Base-by-base conservation (phyloP, 2,329 filamentous ascomycete genomes). In the Cryphonectria nitschkei region DNA sequence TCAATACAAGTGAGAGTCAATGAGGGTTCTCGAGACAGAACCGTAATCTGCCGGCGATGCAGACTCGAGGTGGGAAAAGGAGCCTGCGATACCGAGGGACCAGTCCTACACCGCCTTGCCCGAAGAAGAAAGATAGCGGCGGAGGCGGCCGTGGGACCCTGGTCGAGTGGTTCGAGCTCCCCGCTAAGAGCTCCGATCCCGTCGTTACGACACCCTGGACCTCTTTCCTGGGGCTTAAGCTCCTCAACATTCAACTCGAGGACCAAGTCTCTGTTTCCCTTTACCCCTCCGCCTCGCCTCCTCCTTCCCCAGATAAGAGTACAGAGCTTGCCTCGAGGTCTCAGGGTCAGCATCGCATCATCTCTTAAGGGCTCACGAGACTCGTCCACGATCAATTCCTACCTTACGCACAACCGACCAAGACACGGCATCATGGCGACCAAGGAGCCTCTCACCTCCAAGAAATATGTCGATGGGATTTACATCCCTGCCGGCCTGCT, bases 401-500 rank as follows among this genome's bases (percentile, higher is more conserved):
- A 7, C 2, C 11, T 22, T 50, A 50, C 46, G 6, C 16, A 50
- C 37, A n/a, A 46, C 26, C 26, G 3, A 29, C 61, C 26, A 41
- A 16, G 22, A 19, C 37, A 14, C 37, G 19, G 14, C 68, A 70
- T 58, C 65, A 73, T 73, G 71, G 69, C 71, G 9, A 67, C 71
- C 67, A 73, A 73, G 69, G 69, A 71, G 39, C 69, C 71, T 73
- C 34, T 73, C 39, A 68, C 41, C 64, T 86, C 90, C 74, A 85
- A 86, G 75, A 85, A 90, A 77, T 93, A 92, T 78, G 82, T 95
- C 79, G 89, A 94, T 81, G 93, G 92, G 78, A 88, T 97, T 77
- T 94, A 95, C 81, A 91, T 97, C 77, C 94, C 95, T 73, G 91
- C 90, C n/a, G 89, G 87, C 72, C 87, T 97, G 50, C 83, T 97